Percentiles rank a stretch among this genome's conserved stretches.
Conservation (phyloP, 768 basidiomycete species). For the Xerocomus spinulosus region DNA sequence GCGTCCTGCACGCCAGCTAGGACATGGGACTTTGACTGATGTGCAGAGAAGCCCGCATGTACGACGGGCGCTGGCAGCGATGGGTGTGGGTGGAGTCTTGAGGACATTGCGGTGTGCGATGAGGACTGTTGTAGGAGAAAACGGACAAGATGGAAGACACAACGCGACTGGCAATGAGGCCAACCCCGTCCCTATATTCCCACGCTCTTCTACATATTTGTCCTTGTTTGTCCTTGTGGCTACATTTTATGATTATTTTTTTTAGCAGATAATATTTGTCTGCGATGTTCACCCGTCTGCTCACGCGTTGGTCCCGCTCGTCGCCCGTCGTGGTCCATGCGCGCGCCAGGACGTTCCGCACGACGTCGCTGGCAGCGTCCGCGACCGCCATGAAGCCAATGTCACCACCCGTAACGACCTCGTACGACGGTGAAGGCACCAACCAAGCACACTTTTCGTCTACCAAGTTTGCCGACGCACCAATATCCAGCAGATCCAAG, state of each 20-base stretch:
- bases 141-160: conserved; percentile 1
- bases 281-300: conserved; percentile 27
- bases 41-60: conserved; percentile 62
- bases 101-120: conserved; percentile 37
- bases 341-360: conserved; percentile 11
- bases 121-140: neutral
- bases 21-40: conserved; percentile 82
- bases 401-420: neutral
- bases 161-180: conserved; percentile 27
- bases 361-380: conserved; percentile 6
- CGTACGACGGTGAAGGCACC: conserved; percentile 16
- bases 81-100: conserved; percentile 56
- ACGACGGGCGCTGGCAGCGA: conserved; percentile 71
- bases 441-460: conserved; percentile 27
- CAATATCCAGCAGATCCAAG: conserved; percentile 40
- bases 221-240: conserved; percentile 17
- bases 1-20: conserved; percentile 91
- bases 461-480: conserved; percentile 25
- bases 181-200: conserved; percentile 16
- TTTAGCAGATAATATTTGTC: too few relatives aligned
- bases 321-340: conserved; percentile 9
- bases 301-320: conserved; percentile 20
- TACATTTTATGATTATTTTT: neutral
- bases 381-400: conserved; percentile 14
- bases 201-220: conserved; percentile 20